Evolutionary conservation across 2,329 filamentous ascomycete genomes (phyloP).

Genomic region (Xylaria sp.): DNA sequence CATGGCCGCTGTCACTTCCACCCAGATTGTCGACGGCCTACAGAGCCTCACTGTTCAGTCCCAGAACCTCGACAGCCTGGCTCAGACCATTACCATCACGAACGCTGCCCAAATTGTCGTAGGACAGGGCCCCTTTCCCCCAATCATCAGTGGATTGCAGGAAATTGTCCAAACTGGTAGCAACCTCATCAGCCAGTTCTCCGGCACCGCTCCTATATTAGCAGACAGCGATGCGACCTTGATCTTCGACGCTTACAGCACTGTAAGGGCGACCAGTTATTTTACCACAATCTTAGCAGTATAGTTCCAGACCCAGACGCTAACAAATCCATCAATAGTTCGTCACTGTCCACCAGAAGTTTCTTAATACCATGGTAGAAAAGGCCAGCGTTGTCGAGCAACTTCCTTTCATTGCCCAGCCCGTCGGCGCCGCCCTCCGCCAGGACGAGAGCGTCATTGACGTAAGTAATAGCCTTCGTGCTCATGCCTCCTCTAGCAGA

Average conservation of each 20-base stretch:
- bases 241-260: constrained; percentile 31
- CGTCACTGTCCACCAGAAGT: constrained; percentile 24
- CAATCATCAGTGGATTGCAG: constrained; percentile 25
- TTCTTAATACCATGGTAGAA: constrained; percentile 34
- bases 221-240: constrained; percentile 19
- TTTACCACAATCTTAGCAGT: neutral
- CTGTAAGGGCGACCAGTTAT: constrained; percentile 13
- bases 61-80: constrained; percentile 16
- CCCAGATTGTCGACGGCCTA: constrained; percentile 26
- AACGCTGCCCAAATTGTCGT: constrained; percentile 30
- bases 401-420: constrained; percentile 26
- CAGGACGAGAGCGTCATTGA: constrained; percentile 28
- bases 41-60: constrained; percentile 22
- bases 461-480: constrained; percentile 19
- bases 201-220: constrained; percentile 18
- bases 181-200: neutral
- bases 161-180: constrained; percentile 30
- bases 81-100: constrained; percentile 31
- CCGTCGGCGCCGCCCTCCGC: constrained; percentile 31
- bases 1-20: constrained; percentile 23
- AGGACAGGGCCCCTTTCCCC: constrained; percentile 27
- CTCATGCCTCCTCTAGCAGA: neutral
- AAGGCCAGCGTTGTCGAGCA: constrained; percentile 26
- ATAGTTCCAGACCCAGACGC: neutral
- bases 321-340: constrained; percentile 20